Conservation (phyloP, 1,284 basidiomycete species). For the Anthracocystis panici-leucophaei region DNA sequence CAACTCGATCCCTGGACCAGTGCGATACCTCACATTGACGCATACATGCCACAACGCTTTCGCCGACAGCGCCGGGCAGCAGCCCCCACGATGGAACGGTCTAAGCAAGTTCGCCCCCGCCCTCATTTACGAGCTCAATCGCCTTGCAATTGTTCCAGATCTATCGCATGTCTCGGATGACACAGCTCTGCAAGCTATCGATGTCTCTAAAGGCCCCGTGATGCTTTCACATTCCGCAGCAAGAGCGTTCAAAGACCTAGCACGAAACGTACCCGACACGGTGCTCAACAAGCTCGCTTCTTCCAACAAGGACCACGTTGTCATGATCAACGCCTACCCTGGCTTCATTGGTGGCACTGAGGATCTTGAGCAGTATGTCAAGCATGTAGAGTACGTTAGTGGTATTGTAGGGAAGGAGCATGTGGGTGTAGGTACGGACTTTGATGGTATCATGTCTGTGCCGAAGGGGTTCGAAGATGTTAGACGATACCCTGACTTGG, state of each 20-base stretch:
- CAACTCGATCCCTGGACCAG: conserved; percentile 13
- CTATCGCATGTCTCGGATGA: conserved; percentile 49
- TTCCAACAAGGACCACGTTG: conserved; percentile 31
- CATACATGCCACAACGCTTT: conserved; percentile 52
- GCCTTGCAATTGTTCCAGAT: conserved; percentile 49
- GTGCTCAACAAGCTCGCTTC: conserved; percentile 28
- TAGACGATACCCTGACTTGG: conserved; percentile 39
- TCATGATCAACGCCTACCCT: conserved; percentile 53
- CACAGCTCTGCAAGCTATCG: conserved; percentile 41
- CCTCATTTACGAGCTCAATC: conserved; percentile 43
- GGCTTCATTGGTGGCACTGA: conserved; percentile 51
- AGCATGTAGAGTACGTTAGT: conserved; percentile 37
- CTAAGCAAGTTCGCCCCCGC: conserved; percentile 34
- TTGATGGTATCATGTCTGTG: conserved; percentile 42
- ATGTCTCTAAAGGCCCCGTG: conserved; percentile 34
- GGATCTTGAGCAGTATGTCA: conserved; percentile 36
- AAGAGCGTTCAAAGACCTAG: conserved; percentile 19
- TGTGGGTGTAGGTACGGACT: conserved; percentile 49
- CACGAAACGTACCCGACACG: conserved; percentile 42
- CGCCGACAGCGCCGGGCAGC: conserved; percentile 38
- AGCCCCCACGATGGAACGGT: conserved; percentile 41
- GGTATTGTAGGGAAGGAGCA: conserved; percentile 33
- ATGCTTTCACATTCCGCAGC: conserved; percentile 52
- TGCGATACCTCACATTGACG: conserved; percentile 49
- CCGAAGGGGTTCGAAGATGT: conserved; percentile 45